Percentiles rank a stretch among this genome's conserved stretches.
Conservation (phyloP, 1,284 basidiomycete genomes). For the Trichosporon ovoides region DNA sequence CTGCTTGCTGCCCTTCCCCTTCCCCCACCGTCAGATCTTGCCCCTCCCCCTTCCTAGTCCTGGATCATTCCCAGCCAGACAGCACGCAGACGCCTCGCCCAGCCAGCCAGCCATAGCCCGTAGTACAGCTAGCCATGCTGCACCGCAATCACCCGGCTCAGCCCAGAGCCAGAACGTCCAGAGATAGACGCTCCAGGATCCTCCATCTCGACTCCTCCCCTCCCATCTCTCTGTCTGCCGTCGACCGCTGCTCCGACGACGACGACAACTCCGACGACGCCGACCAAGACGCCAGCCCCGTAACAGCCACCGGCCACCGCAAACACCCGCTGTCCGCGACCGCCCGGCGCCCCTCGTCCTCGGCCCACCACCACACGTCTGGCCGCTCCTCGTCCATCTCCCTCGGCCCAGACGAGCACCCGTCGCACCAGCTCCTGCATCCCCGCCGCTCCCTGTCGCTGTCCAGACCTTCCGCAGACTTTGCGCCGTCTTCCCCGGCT, state of each 20-base stretch:
- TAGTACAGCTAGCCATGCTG: not conserved
- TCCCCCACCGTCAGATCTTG: too few species aligned
- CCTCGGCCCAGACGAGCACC: not conserved
- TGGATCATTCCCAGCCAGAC: not conserved
- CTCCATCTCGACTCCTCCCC: constrained; percentile 48
- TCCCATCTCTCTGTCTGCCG: not conserved
- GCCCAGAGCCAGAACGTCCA: not conserved
- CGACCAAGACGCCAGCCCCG: constrained; percentile 54
- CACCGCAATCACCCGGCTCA: constrained; percentile 3
- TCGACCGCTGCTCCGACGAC: not conserved
- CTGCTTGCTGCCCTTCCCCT: too few species aligned
- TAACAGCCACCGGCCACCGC: not conserved
- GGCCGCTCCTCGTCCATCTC: constrained; percentile 3
- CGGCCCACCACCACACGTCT: not conserved
- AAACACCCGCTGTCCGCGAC: not conserved
- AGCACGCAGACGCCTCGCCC: too few species aligned
- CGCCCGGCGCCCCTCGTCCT: not conserved
- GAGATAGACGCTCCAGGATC: constrained; percentile 64
- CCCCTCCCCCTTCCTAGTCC: too few species aligned
- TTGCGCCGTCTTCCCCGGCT: not conserved
- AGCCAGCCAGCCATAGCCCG: too few species aligned
- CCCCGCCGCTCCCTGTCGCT: not conserved
- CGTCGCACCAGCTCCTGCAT: not conserved
- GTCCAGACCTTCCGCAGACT: not conserved
- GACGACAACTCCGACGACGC: constrained; percentile 53